Conservation (phyloP, 768 basidiomycete species). For the Lactarius evosmus region DNA sequence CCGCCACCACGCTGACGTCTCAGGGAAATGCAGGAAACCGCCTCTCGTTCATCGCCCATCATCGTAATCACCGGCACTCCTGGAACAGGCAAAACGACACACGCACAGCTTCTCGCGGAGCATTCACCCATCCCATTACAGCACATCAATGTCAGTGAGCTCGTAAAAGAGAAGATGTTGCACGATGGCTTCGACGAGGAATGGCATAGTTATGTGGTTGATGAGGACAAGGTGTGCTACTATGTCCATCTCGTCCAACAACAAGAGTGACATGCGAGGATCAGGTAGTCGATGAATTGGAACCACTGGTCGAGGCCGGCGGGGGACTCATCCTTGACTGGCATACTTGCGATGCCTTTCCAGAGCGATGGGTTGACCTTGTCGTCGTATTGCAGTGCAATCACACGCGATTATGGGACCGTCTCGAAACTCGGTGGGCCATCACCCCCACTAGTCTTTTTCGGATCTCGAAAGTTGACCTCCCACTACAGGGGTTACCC, state of each 20-base stretch:
- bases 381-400: slow-evolving; percentile 91
- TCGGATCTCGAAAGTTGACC: not conserved
- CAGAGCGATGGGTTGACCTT: slow-evolving; percentile 95
- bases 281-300: slow-evolving; percentile 86
- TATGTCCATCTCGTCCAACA: not conserved
- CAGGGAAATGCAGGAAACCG: slow-evolving; percentile 15
- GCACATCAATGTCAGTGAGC: slow-evolving; percentile 89
- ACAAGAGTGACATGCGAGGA: not conserved
- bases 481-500: slow-evolving; percentile 65
- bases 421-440: slow-evolving; percentile 82
- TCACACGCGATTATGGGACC: slow-evolving; percentile 83
- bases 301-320: slow-evolving; percentile 62
- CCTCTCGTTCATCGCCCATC: slow-evolving; percentile 46
- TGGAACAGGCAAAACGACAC: slow-evolving; percentile 95
- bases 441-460: not conserved
- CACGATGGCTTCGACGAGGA: slow-evolving; percentile 88
- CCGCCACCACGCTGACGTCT: not conserved
- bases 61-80: slow-evolving; percentile 90
- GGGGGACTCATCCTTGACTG: slow-evolving; percentile 83
- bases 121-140: slow-evolving; percentile 66
- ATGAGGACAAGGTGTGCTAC: slow-evolving; percentile 83
- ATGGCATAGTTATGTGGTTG: slow-evolving; percentile 92
- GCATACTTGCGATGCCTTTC: slow-evolving; percentile 92
- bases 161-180: slow-evolving; percentile 78
- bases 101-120: slow-evolving; percentile 76